phyloP scores from a whole-genome alignment of 345 rosid species.

The Ailanthus altissimus region DNA sequence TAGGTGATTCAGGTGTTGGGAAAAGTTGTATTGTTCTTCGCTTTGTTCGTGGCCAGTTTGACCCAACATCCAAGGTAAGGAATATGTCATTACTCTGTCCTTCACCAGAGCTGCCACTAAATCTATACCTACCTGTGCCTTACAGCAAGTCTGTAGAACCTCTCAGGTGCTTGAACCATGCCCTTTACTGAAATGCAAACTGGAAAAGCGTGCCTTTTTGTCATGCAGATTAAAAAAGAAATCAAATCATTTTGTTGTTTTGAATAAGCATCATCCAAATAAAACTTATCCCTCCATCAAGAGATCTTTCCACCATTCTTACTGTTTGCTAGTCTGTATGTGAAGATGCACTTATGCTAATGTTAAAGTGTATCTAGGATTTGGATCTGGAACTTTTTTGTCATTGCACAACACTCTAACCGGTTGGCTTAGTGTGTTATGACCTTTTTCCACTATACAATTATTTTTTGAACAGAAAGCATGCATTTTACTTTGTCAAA shows the following conservation, averaged over 20 bases:
- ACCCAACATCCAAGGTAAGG: conserved; percentile 86
- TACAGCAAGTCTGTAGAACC: not conserved
- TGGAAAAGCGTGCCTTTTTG: not conserved
- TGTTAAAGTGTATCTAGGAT: not conserved
- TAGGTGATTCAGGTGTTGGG: conserved; percentile 99
- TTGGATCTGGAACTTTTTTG: not conserved
- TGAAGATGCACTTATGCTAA: not conserved
- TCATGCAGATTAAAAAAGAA: not conserved
- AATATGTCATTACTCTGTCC: not conserved
- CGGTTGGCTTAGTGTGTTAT: not conserved
- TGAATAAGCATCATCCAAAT: not conserved
- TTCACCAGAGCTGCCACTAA: not conserved
- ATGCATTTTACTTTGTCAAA: not conserved
- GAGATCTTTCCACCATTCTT: not conserved
- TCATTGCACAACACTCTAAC: not conserved
- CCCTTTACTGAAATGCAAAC: not conserved
- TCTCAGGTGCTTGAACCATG: not conserved
- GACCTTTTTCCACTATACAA: not conserved
- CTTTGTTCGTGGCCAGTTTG: conserved; percentile 99
- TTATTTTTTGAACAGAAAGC: not conserved
- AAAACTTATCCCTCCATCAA: not conserved
- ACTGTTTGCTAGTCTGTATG: not conserved
- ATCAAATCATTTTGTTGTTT: not conserved
- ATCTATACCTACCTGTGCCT: not conserved
- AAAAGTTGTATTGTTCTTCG: conserved; percentile 98